Conservation (phyloP, 2,329 filamentous ascomycete genomes). For the Trichoderma afroharzianum region DNA sequence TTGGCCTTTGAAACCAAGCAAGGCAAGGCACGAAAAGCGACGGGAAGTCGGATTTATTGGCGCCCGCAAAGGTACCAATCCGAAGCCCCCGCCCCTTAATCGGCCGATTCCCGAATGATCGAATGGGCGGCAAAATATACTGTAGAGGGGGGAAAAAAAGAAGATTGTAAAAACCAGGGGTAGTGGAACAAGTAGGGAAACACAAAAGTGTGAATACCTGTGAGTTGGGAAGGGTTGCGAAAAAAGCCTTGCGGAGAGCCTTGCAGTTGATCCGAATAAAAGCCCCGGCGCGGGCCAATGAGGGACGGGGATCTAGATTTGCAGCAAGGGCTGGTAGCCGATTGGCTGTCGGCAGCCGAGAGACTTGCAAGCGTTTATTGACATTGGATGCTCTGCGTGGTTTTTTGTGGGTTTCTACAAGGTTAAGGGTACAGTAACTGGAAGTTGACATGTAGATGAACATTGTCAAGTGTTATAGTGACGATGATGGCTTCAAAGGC, state of each 20-base stretch:
- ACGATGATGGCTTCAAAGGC: not conserved
- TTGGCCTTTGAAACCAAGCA: not conserved
- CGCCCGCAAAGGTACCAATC: slow-evolving; percentile 1
- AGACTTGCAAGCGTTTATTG: not conserved
- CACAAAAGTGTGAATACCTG: not conserved
- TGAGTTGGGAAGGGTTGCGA: not conserved
- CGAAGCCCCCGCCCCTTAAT: not conserved
- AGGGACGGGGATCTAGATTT: slow-evolving; percentile 5
- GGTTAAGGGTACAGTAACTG: too few species aligned
- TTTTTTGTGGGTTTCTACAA: not conserved
- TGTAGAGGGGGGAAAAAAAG: too few species aligned
- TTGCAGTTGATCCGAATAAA: slow-evolving; percentile 14
- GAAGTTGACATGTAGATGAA: not conserved
- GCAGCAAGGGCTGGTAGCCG: slow-evolving; percentile 7
- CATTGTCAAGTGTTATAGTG: not conserved
- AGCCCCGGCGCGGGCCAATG: not conserved
- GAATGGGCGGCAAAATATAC: not conserved
- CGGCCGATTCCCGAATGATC: slow-evolving; percentile 1
- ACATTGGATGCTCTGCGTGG: not conserved
- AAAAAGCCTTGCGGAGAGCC: slow-evolving; percentile 16
- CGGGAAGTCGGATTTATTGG: not conserved
- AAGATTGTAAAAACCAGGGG: not conserved
- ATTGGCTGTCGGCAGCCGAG: slow-evolving; percentile 3
- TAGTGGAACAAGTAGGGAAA: not conserved
- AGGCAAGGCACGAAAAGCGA: not conserved